Evolutionary conservation across 768 basidiomycete species (phyloP), one percentile per base, ranked within the genome.

Genomic region (Lanmaoa rubissima): DNA sequence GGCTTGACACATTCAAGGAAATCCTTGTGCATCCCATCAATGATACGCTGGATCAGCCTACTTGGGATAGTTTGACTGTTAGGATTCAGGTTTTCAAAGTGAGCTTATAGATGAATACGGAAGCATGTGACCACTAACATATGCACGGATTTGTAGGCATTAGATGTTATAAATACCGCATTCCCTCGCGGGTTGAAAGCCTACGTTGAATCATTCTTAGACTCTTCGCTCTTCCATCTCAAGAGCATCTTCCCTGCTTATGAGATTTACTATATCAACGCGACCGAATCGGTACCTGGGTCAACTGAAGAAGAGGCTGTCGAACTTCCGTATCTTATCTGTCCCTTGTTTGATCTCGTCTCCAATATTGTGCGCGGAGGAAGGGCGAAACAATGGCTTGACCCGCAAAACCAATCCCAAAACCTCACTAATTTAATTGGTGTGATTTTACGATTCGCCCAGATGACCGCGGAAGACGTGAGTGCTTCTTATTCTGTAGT

Each of bases 401-500:
- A 76, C 14, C 68, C 72, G 17, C 69, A 74, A 17, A 53, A 43
- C 26, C 60, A 60, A 50, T 39, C 42, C 2, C 41, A 32, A 26
- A 84, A 84, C 54, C 71, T 88, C 43, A 67, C 72, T 2, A 69
- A 76, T 8, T 68, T 92, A 39, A 72, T 90, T 28, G 70, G 75
- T 17, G 74, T 76, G 4, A 75, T 90, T 2, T 82, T 95, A 58
- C 81, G 77, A 21, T 91, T 87, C 71, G 78, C 83, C 14, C 92
- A 94, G 68, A 95, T 99, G 80, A 94, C 94, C 1, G 79, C 83
- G 16, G 92, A 96, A 55, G 92, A 98, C 67, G 94, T 94, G 67
- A 57, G 85, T 74, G 8, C 21, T 7, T 21, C 32, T 36, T 21
- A 19, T 54, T 40, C 17, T 49, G 16, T 28, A 61, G 12, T 47